A percentile compares a stretch with the other conserved stretches of the same genome.
Conservation (phyloP, 768 basidiomycete species). For the Suillus subaureus region DNA sequence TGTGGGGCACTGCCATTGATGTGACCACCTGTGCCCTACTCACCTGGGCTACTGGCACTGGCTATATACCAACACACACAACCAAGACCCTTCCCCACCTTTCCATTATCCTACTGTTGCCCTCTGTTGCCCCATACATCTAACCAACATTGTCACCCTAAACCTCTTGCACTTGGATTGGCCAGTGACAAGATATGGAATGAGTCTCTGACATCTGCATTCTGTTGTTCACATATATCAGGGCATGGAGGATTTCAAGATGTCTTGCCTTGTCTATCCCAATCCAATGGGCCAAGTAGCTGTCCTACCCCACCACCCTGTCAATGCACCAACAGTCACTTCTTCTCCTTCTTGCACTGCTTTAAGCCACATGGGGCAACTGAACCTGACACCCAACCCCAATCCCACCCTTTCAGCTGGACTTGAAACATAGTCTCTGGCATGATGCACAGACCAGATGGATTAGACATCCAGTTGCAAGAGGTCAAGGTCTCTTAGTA, state of each 20-base stretch:
- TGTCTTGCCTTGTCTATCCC: no score
- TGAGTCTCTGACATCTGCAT: no score
- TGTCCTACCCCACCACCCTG: not conserved
- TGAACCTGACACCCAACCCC: not conserved
- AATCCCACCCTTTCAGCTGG: not conserved
- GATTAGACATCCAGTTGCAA: not conserved
- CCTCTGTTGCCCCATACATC: conserved; percentile 24
- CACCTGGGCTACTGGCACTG: no score
- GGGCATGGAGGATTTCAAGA: no score
- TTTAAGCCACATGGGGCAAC: no score
- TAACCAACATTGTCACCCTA: conserved; percentile 13
- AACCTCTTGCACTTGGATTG: no score
- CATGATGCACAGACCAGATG: not conserved
- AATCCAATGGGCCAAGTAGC: not conserved
- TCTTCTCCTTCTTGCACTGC: not conserved
- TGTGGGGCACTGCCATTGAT: no score
- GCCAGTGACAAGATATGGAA: no score
- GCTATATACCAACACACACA: no score
- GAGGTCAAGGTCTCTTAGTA: not conserved
- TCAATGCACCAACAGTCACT: not conserved
- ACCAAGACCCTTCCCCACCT: conserved; percentile 19
- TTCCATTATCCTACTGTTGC: conserved; percentile 12
- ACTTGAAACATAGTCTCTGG: not conserved
- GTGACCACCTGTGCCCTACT: no score
- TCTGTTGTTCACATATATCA: no score